phyloP scores from a whole-genome alignment of 257 asterid genomes.

The Coffea eugenioides region DNA sequence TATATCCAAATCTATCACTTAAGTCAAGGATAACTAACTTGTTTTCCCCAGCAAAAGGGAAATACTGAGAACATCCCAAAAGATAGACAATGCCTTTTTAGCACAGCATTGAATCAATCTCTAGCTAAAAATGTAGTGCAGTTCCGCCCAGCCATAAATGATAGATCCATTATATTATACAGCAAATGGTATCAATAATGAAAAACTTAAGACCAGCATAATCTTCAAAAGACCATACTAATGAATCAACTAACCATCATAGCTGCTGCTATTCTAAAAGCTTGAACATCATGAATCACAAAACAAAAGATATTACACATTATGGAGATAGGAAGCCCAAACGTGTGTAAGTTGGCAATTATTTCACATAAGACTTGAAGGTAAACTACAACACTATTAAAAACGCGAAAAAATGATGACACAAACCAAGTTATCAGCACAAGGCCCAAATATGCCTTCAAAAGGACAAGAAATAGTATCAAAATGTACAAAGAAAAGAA shows the following conservation, averaged over 20 bases:
- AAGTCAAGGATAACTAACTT: not conserved
- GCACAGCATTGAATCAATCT: not conserved
- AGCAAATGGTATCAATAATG: not conserved
- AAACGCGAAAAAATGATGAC: not conserved
- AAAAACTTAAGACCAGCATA: not conserved
- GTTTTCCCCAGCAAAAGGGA: not conserved
- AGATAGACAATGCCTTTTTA: not conserved
- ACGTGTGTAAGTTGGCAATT: too few species aligned
- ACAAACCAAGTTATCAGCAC: not conserved
- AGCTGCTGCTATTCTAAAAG: not conserved
- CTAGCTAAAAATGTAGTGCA: not conserved
- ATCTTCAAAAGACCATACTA: not conserved
- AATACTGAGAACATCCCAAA: not conserved
- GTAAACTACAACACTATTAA: not conserved
- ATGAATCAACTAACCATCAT: not conserved
- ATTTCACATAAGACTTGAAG: not conserved
- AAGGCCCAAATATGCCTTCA: too few species aligned
- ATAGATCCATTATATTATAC: not conserved
- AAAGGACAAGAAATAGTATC: not conserved
- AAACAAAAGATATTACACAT: not conserved
- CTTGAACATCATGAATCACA: not conserved
- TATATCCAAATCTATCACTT: not conserved
- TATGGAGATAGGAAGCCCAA: not conserved
- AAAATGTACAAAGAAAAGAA: conserved; percentile 10
- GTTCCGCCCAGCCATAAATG: not conserved